phyloP scores from a whole-genome alignment of 495 filamentous ascomycete genomes.

The Rusavskia elegans region DNA sequence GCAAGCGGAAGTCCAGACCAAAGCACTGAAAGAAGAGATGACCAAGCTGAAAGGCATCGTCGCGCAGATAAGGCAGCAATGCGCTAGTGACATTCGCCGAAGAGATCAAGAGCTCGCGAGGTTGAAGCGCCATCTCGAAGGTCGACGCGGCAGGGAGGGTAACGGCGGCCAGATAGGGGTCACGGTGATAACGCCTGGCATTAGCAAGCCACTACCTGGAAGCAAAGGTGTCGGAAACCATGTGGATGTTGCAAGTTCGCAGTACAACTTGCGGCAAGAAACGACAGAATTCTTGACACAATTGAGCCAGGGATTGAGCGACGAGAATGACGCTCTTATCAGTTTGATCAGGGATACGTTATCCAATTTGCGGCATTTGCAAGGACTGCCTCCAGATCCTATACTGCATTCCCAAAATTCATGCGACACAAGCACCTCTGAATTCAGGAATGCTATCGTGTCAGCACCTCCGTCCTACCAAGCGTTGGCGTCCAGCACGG shows the following conservation, averaged over 20 bases:
- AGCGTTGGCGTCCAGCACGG: slow-evolving; percentile 54
- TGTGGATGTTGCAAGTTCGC: slow-evolving; percentile 36
- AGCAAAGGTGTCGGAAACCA: slow-evolving; percentile 23
- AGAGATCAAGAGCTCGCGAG: slow-evolving; percentile 77
- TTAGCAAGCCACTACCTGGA: slow-evolving; percentile 25
- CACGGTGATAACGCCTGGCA: slow-evolving; percentile 32
- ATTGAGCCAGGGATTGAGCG: slow-evolving; percentile 71
- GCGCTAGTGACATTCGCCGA: slow-evolving; percentile 83
- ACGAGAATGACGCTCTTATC: slow-evolving; percentile 82
- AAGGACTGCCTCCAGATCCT: slow-evolving; percentile 44
- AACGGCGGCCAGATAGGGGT: slow-evolving; percentile 18
- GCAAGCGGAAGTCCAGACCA: slow-evolving; percentile 51
- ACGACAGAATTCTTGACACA: slow-evolving; percentile 86
- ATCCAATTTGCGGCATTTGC: slow-evolving; percentile 57
- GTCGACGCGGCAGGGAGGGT: slow-evolving; percentile 34
- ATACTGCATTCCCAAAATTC: slow-evolving; percentile 15
- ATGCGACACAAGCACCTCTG: slow-evolving; percentile 3
- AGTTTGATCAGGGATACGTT: slow-evolving; percentile 55
- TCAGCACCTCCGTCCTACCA: slow-evolving; percentile 44
- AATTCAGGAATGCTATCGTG: slow-evolving; percentile 21
- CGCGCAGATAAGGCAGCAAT: slow-evolving; percentile 68
- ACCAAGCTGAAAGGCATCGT: slow-evolving; percentile 59
- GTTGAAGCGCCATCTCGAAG: slow-evolving; percentile 68
- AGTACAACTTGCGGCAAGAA: slow-evolving; percentile 65
- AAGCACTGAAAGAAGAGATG: slow-evolving; percentile 64